Base-by-base conservation (phyloP, 2,329 filamentous ascomycete species). In the Colletotrichum sansevieriae region DNA sequence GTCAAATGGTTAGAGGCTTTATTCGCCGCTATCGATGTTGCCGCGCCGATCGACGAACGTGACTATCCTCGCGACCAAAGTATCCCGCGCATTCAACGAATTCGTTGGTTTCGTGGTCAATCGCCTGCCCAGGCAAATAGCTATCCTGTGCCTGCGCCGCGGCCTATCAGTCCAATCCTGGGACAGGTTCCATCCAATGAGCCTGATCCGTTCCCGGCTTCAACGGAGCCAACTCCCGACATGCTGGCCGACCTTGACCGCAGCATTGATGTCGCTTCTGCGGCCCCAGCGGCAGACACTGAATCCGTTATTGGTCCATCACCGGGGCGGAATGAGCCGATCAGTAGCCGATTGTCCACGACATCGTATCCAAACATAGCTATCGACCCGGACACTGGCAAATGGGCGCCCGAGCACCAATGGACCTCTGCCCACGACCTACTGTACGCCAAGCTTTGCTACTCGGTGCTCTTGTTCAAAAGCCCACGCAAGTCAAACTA, bases 21-120 rank as follows among this genome's bases (percentile, higher is more conserved):
- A 10, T 92, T 90, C 74, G 90, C 90, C n/a, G 91, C 90, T 54
- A 91, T 94, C 68, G 90, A 93, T 74, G 87, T 94, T 20, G 88
- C 91, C 12, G 83, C 87, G 0, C 88, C 91, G 1, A 84, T 94
- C 44, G 92, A 94, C 72, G 91, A 93, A 72, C 87, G 92, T 54
- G 85, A 88, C 49, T 86, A 90, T 60, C 88, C 88, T 3, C 81
- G 84, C 47, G 88, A 90, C 73, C 87, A 88, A 77, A 89, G 87
- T 41, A 85, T 90, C 58, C 88, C 88, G 10, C 82, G 86, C n/a
- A 80, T 85, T 47, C 85, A 87, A 72, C 79, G 85, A 37, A 81
- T 86, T 70, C 83, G 84, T 51, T 87, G 83, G 83, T 80, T 83
- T 64, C 82, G 81, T 8, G 83, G 81, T 11, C 76, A 79, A 71